These are phyloP conservation scores for Hypholoma sublateritium DNA, from an alignment of 768 basidiomycete species.

Conservation along the genomic window DNA sequence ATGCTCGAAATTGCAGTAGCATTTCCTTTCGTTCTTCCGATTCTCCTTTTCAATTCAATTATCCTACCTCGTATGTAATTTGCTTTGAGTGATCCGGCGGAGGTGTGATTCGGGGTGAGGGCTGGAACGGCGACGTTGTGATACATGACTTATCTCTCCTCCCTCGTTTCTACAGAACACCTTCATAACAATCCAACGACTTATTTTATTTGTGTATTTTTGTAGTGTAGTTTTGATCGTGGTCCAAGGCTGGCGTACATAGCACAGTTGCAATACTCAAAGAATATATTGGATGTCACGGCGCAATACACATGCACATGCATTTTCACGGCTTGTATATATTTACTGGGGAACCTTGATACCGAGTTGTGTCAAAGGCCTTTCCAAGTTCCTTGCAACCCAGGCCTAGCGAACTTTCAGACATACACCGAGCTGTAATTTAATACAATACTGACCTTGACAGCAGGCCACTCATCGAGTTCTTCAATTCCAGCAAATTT, in stretches of 20 bases:
- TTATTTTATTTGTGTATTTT: background rate
- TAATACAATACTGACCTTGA: constrained; percentile 41
- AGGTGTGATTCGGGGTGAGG: background rate
- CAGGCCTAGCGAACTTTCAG: constrained; percentile 15
- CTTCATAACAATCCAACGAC: background rate
- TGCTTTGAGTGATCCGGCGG: background rate
- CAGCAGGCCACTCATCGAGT: constrained; percentile 62
- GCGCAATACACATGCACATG: background rate
- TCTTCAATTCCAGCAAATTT: constrained; percentile 48
- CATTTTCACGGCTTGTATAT: background rate
- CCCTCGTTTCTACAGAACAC: background rate
- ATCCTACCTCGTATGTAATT: background rate
- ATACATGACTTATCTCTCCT: background rate
- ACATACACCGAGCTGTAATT: background rate
- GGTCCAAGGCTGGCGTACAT: background rate
- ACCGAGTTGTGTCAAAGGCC: constrained; percentile 15
- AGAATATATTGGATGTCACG: background rate
- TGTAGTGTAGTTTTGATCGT: background rate
- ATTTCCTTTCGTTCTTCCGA: background rate
- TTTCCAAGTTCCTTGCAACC: constrained; percentile 16
- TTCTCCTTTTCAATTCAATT: background rate
- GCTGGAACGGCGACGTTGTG: background rate
- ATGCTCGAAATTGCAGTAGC: background rate
- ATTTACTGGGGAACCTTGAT: constrained; percentile 11
- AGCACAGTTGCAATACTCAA: background rate